phyloP scores from a whole-genome alignment of 345 rosid species.

The Gossypium mustelinum region DNA sequence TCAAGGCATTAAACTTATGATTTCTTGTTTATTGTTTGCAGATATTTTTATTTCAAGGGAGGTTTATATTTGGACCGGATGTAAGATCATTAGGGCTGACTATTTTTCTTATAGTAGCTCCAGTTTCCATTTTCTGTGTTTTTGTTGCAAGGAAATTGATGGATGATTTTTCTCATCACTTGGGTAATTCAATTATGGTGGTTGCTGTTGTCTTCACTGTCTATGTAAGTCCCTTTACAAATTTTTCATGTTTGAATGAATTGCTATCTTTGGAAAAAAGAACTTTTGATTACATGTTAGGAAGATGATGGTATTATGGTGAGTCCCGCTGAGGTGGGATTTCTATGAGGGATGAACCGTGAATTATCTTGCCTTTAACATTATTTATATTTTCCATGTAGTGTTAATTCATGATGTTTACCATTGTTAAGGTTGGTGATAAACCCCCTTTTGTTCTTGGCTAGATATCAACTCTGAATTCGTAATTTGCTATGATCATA shows the following conservation, averaged over 20 bases:
- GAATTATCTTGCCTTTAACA: background rate
- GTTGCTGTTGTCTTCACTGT: slow-evolving; percentile 56
- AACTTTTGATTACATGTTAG: background rate
- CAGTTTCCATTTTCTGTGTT: slow-evolving; percentile 68
- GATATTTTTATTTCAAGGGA: slow-evolving; percentile 85
- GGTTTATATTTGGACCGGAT: slow-evolving; percentile 97
- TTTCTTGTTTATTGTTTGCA: slow-evolving; percentile 29
- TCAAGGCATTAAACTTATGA: background rate
- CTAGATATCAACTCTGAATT: background rate
- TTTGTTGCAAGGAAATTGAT: slow-evolving; percentile 84
- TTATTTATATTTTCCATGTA: background rate
- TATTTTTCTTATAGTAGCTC: slow-evolving; percentile 76
- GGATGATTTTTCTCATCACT: slow-evolving; percentile 65
- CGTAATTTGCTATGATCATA: background rate
- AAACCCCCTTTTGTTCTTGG: background rate
- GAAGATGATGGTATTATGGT: background rate
- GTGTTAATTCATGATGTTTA: background rate
- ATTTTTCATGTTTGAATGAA: background rate
- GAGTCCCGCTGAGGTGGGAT: background rate
- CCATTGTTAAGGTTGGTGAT: background rate
- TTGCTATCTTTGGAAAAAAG: background rate
- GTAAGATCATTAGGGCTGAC: slow-evolving; percentile 85
- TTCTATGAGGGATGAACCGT: background rate
- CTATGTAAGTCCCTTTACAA: slow-evolving; percentile 45
- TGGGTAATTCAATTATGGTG: slow-evolving; percentile 69